Evolutionary conservation across 1,139 yeast genomes (phyloP).

Genomic region (Hyphopichia buzzinii): DNA sequence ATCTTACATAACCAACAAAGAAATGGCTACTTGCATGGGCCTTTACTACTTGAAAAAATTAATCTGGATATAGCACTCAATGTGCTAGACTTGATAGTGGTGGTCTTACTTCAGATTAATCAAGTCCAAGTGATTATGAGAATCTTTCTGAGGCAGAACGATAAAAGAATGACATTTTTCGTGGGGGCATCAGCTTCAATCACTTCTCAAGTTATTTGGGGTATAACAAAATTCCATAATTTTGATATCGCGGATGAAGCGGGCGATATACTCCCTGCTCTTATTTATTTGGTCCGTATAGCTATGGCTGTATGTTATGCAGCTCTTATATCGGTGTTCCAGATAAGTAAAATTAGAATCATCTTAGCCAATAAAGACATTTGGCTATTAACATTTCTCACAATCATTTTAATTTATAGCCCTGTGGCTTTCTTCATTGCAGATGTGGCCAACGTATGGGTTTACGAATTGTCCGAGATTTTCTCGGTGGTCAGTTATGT

Average conservation of each 20-base stretch:
- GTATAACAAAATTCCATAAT: conserved; percentile 52
- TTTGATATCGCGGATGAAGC: conserved; percentile 39
- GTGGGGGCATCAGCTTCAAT: conserved; percentile 59
- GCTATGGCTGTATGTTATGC: conserved; percentile 73
- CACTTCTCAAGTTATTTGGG: conserved; percentile 69
- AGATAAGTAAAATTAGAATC: conserved; percentile 52
- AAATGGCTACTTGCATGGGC: conserved; percentile 57
- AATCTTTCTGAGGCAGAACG: conserved; percentile 66
- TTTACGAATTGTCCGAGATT: conserved; percentile 68
- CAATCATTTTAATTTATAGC: conserved; percentile 57
- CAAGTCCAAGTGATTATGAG: conserved; percentile 79
- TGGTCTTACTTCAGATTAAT: conserved; percentile 60
- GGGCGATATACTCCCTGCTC: conserved; percentile 69
- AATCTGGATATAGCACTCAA: conserved; percentile 49
- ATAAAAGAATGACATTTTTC: conserved; percentile 63
- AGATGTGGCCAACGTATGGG: conserved; percentile 72
- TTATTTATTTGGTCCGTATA: conserved; percentile 73
- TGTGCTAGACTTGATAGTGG: conserved; percentile 62
- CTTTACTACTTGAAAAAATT: conserved; percentile 45
- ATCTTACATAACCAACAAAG: conserved; percentile 49
- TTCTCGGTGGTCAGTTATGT: conserved; percentile 71
- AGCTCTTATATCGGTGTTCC: conserved; percentile 59
- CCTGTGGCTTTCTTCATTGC: conserved; percentile 77
- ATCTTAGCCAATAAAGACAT: conserved; percentile 50
- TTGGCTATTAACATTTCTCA: conserved; percentile 57